Percentiles rank a stretch among this genome's conserved stretches.
Evolutionary conservation across 352 stramenopile species (phyloP).

Genomic region (Pythium plurisporium): DNA sequence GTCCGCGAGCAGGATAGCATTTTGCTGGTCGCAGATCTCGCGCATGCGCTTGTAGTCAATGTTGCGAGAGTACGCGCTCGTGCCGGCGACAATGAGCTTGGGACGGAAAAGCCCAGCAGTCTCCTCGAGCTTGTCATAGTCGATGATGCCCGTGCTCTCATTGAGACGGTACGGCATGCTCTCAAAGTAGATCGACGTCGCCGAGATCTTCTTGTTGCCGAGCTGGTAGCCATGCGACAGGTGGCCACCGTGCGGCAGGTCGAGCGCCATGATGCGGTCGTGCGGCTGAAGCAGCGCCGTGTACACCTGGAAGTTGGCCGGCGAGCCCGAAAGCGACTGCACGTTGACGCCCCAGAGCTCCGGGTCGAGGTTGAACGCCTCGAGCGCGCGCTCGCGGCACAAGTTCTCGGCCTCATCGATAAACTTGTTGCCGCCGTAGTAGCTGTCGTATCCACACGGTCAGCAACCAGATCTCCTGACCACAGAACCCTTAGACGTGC

Average conservation of each 20-base stretch:
- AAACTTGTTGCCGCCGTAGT: constrained; percentile 99
- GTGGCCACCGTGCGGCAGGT: constrained; percentile 98
- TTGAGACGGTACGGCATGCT: constrained; percentile 98
- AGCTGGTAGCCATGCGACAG: constrained; percentile 99
- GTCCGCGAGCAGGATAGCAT: constrained; percentile 96
- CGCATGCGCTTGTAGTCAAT: constrained; percentile 99
- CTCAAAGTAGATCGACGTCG: constrained; percentile 99
- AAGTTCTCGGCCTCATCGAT: constrained; percentile 98
- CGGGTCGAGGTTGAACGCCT: constrained; percentile 96
- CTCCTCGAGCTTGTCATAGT: constrained; percentile 98
- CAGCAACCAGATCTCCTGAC: too few species aligned
- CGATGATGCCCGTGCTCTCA: constrained; percentile 95
- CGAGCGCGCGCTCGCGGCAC: constrained; percentile 96
- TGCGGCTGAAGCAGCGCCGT: constrained; percentile 97
- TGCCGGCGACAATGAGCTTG: constrained; percentile 98
- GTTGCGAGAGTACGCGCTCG: constrained; percentile 97
- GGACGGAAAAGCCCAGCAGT: constrained; percentile 92
- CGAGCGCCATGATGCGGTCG: constrained; percentile 98
- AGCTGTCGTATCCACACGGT: too few species aligned
- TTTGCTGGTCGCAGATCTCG: constrained; percentile 92
- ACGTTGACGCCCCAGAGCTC: constrained; percentile 96
- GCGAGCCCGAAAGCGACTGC: constrained; percentile 96
- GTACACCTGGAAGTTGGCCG: constrained; percentile 99
- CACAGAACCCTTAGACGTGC: too few species aligned
- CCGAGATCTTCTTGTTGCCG: constrained; percentile 98